Percentiles rank a stretch among this genome's conserved stretches.
Evolutionary conservation across 176 grass and related monocot species (phyloP).

Genomic region (Dendrocalamus sinicus): DNA sequence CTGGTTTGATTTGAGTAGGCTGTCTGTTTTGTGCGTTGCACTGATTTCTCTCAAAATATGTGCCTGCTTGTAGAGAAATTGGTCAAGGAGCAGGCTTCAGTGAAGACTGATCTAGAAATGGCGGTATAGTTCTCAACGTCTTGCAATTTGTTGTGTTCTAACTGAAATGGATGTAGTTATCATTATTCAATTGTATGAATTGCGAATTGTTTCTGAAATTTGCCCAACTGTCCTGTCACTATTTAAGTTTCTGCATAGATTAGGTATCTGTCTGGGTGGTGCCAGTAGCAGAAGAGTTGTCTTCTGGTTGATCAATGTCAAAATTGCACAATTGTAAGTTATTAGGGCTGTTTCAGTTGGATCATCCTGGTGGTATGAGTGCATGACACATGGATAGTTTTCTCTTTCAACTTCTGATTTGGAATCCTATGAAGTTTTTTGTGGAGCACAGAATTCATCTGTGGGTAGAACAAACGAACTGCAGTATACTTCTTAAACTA

Average conservation of each 20-base stretch:
- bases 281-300: conserved; percentile 17
- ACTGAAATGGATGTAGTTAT: neutral
- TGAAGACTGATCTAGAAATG: conserved; percentile 94
- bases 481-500: neutral
- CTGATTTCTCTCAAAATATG: conserved; percentile 37
- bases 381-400: neutral
- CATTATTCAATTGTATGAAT: conserved; percentile 18
- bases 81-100: conserved; percentile 88
- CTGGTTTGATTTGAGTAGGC: conserved; percentile 14
- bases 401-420: neutral
- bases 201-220: conserved; percentile 26
- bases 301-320: conserved; percentile 28
- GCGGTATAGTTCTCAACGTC: conserved; percentile 63
- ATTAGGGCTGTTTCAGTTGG: neutral
- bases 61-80: conserved; percentile 74
- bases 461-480: conserved; percentile 25
- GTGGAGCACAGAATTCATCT: neutral
- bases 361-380: conserved; percentile 13
- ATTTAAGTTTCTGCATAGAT: conserved; percentile 17
- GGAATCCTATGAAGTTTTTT: conserved; percentile 23
- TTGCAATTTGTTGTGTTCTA: conserved; percentile 30
- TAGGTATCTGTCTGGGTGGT: conserved; percentile 8
- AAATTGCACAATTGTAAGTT: conserved; percentile 19
- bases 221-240: neutral
- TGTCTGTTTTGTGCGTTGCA: conserved; percentile 13